Conservation (phyloP, 2,329 filamentous ascomycete genomes). For the Colletotrichum limetticola region DNA sequence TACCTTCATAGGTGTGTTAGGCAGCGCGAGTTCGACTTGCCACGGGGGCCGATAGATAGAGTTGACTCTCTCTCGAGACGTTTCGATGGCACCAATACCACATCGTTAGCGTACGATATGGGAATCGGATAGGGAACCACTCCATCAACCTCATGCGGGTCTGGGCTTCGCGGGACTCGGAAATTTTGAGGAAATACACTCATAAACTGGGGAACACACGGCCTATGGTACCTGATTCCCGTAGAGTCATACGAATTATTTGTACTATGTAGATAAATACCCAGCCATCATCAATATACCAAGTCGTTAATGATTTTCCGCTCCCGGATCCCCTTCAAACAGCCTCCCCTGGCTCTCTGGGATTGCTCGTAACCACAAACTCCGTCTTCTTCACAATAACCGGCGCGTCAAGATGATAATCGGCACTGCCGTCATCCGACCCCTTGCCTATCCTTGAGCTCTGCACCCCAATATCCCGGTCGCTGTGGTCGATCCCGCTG, state of each 20-base stretch:
- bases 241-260: not conserved
- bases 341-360: slow-evolving; percentile 9
- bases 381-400: slow-evolving; percentile 32
- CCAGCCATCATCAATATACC: too few species aligned
- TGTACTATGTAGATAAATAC: not conserved
- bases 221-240: not conserved
- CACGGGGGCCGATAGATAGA: too few species aligned
- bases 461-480: not conserved
- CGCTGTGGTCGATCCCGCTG: slow-evolving; percentile 27
- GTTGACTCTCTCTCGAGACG: not conserved
- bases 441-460: slow-evolving; percentile 13
- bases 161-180: not conserved
- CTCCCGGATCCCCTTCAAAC: not conserved
- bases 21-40: too few species aligned
- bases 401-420: slow-evolving; percentile 10
- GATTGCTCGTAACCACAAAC: slow-evolving; percentile 31
- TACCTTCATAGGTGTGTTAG: too few species aligned
- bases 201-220: not conserved
- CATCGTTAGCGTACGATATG: too few species aligned
- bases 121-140: too few species aligned
- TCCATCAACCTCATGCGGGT: not conserved
- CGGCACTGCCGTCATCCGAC: slow-evolving; percentile 25
- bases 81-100: not conserved
- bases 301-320: not conserved
- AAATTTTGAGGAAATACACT: not conserved